Conservation (phyloP, 2,329 filamentous ascomycete species). For the Emergomyces africanus region DNA sequence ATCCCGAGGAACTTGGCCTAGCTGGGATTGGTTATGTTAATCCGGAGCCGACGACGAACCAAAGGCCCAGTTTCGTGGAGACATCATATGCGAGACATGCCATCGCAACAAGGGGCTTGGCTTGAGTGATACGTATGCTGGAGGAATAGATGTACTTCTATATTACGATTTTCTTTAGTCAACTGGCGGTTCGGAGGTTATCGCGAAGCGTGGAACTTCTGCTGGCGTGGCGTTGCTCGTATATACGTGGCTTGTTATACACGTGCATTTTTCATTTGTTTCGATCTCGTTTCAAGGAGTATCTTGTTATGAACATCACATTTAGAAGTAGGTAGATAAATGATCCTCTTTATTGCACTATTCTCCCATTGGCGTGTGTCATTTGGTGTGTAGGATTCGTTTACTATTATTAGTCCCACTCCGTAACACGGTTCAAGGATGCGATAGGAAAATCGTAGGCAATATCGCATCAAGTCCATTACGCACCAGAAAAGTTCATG, state of each 20-base stretch:
- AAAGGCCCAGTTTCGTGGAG: constrained; percentile 3
- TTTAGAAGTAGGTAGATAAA: neutral
- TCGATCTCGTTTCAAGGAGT: neutral
- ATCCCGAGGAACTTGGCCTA: neutral
- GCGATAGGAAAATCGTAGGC: neutral
- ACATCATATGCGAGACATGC: constrained; percentile 9
- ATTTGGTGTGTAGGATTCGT: neutral
- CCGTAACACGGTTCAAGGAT: neutral
- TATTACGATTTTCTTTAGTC: neutral
- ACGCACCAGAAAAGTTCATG: neutral
- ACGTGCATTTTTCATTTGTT: neutral
- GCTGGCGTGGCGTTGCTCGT: neutral
- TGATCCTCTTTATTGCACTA: neutral
- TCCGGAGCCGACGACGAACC: neutral
- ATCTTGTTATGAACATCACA: neutral
- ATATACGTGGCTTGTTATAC: neutral
- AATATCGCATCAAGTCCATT: neutral
- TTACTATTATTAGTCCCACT: neutral
- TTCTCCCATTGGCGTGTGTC: neutral
- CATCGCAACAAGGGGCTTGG: constrained; percentile 7
- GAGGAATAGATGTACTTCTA: neutral
- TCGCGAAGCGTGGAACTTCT: neutral
- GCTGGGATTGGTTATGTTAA: neutral
- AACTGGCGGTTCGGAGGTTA: neutral
- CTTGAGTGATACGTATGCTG: neutral